Evolutionary conservation across 495 filamentous ascomycete genomes (phyloP).

Genomic region (Hypoxylon perforatum): DNA sequence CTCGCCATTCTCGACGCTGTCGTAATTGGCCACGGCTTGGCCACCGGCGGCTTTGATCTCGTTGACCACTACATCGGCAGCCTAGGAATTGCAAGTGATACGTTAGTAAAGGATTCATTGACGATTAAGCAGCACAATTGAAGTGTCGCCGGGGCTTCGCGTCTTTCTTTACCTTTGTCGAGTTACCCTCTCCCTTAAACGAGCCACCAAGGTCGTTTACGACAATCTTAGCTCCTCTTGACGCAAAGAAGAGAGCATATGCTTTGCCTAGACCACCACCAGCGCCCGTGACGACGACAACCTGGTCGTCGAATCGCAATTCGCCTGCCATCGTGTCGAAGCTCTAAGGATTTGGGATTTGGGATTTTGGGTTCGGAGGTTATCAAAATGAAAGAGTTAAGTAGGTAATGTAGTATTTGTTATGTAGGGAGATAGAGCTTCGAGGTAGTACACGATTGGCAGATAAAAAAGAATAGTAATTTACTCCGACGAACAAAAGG

Average conservation of each 20-base stretch:
- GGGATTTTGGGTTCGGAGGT: conserved; percentile 10
- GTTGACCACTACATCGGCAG: conserved; percentile 94
- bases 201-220: conserved; percentile 97
- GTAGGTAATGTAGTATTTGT: conserved; percentile 3
- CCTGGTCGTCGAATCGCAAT: conserved; percentile 94
- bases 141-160: not conserved
- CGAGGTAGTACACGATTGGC: conserved; percentile 19
- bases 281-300: conserved; percentile 95
- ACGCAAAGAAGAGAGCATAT: conserved; percentile 92
- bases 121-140: not conserved
- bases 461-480: conserved; percentile 5
- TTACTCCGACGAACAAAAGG: conserved; percentile 9
- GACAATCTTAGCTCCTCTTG: conserved; percentile 92
- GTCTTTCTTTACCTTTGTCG: conserved; percentile 72
- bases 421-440: conserved; percentile 6
- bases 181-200: conserved; percentile 93
- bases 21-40: conserved; percentile 98
- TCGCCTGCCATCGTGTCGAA: conserved; percentile 71
- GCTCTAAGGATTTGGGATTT: conserved; percentile 34
- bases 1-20: conserved; percentile 95
- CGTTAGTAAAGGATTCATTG: conserved; percentile 32
- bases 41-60: conserved; percentile 93
- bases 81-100: conserved; percentile 58
- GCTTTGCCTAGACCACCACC: conserved; percentile 94
- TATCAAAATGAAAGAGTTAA: conserved; percentile 18